These are phyloP conservation scores for Aureobasidium uvarum DNA, from an alignment of 2,329 filamentous ascomycete genomes.

Conservation along the genomic window DNA sequence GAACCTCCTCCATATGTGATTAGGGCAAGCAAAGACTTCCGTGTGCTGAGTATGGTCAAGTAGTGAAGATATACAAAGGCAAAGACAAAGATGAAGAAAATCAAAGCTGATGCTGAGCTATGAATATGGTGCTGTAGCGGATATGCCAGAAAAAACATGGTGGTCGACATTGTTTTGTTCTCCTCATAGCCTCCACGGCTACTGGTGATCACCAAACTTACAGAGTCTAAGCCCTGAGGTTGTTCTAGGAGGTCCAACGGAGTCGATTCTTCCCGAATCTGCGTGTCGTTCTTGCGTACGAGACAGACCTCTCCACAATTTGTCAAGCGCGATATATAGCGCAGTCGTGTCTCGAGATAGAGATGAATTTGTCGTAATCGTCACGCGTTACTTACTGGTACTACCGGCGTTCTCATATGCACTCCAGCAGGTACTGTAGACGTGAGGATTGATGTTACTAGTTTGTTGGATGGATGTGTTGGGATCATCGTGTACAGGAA, in stretches of 20 bases:
- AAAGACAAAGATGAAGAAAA: not conserved
- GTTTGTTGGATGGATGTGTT: too few relatives aligned
- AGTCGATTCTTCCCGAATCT: not conserved
- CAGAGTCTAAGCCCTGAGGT: constrained; percentile 2
- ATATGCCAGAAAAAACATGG: not conserved
- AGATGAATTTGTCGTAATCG: not conserved
- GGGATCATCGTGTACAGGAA: too few relatives aligned
- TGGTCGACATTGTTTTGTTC: not conserved
- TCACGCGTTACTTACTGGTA: not conserved
- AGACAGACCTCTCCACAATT: not conserved
- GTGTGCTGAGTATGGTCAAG: not conserved
- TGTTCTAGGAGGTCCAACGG: not conserved
- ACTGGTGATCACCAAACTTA: not conserved
- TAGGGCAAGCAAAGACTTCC: not conserved
- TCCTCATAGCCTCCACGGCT: constrained; percentile 9
- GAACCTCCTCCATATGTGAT: not conserved
- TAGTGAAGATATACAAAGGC: not conserved
- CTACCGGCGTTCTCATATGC: not conserved
- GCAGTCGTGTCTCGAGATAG: not conserved
- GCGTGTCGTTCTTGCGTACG: not conserved
- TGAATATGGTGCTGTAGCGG: not conserved
- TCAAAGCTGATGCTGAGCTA: not conserved
- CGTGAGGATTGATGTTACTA: too few relatives aligned
- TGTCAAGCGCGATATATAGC: not conserved
- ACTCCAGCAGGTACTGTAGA: too few relatives aligned